Evolutionary conservation across 768 basidiomycete genomes (phyloP).

Genomic region (Leccinum truebloodii): DNA sequence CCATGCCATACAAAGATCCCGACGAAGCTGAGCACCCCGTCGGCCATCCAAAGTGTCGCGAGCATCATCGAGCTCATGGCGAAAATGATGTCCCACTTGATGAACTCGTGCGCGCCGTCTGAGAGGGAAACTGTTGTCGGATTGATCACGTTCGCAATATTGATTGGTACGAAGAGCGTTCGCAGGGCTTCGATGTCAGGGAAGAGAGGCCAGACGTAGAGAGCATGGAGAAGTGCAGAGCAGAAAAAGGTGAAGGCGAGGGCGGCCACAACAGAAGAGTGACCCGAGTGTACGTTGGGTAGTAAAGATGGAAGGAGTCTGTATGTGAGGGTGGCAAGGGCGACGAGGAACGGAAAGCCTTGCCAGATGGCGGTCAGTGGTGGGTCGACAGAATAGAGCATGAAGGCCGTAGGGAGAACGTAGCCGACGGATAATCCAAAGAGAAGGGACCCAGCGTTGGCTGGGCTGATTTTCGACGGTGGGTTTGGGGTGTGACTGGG

Average conservation of each 20-base stretch:
- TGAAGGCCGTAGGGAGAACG: conserved; percentile 46
- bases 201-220: conserved; percentile 21
- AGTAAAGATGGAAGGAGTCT: conserved; percentile 35
- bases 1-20: conserved; percentile 44
- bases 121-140: no score
- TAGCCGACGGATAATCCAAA: conserved; percentile 49
- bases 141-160: neutral
- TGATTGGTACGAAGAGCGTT: conserved; percentile 17
- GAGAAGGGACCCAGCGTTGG: conserved; percentile 52
- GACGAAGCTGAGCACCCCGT: conserved; percentile 32
- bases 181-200: conserved; percentile 6
- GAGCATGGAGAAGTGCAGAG: conserved; percentile 30
- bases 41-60: conserved; percentile 51
- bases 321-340: conserved; percentile 42
- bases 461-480: conserved; percentile 40
- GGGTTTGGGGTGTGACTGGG: neutral
- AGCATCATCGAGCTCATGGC: conserved; percentile 42
- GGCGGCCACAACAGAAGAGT: conserved; percentile 19
- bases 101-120: conserved; percentile 37
- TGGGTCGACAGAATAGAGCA: conserved; percentile 45
- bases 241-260: conserved; percentile 19
- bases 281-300: conserved; percentile 17
- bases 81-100: conserved; percentile 54
- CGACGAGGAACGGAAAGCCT: conserved; percentile 48
- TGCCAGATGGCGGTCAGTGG: conserved; percentile 56